These are phyloP conservation scores for Talaromyces sp. DNA, from an alignment of 2,329 filamentous ascomycete genomes.

Conservation along the genomic window DNA sequence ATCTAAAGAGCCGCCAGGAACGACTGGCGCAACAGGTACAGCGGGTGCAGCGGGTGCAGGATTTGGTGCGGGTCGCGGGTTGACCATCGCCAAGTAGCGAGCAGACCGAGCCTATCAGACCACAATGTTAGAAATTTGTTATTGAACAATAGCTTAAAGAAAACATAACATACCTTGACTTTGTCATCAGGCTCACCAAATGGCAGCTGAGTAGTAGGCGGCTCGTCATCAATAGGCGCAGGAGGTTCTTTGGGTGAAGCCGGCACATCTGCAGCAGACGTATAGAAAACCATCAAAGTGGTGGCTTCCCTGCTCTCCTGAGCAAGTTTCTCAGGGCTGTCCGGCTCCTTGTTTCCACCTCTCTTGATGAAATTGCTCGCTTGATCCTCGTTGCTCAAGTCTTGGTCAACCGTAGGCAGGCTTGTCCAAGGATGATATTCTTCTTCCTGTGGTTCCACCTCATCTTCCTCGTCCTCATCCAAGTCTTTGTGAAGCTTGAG, in stretches of 20 bases:
- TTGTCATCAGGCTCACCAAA: constrained; percentile 45
- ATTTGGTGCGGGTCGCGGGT: constrained; percentile 28
- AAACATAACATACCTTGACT: constrained; percentile 34
- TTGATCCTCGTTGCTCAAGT: constrained; percentile 34
- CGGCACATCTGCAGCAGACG: constrained; percentile 45
- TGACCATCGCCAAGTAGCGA: constrained; percentile 38
- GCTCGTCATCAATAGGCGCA: constrained; percentile 36
- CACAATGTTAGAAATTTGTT: constrained; percentile 17
- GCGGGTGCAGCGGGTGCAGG: constrained; percentile 20
- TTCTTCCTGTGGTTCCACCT: constrained; percentile 46
- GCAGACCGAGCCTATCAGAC: constrained; percentile 37
- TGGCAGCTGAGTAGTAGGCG: constrained; percentile 30
- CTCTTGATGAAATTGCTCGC: constrained; percentile 41
- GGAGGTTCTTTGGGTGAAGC: constrained; percentile 48
- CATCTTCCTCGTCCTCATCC: constrained; percentile 59
- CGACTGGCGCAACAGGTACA: constrained; percentile 7
- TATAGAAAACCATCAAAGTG: constrained; percentile 49
- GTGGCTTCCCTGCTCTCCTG: constrained; percentile 48
- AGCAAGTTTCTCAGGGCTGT: constrained; percentile 41
- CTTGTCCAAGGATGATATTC: constrained; percentile 31
- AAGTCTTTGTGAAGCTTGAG: constrained; percentile 53
- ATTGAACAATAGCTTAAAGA: neutral
- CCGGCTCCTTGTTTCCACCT: constrained; percentile 38
- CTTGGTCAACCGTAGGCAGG: constrained; percentile 38
- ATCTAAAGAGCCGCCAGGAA: constrained; percentile 30